Evolutionary conservation across 2,329 filamentous ascomycete species (phyloP).

Genomic region (Aspergillus tamarii): DNA sequence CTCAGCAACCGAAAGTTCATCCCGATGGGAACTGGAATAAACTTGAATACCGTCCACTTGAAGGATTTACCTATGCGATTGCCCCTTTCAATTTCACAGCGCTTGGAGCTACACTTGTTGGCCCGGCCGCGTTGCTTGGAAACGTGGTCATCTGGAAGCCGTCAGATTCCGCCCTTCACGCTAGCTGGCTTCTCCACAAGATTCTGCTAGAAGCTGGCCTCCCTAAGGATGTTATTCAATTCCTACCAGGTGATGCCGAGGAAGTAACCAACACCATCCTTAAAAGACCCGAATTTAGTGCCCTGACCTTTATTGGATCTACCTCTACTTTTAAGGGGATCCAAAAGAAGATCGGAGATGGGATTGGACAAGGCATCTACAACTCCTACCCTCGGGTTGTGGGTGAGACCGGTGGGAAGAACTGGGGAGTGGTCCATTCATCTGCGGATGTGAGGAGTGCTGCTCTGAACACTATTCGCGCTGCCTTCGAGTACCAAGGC

Average conservation of each 20-base stretch:
- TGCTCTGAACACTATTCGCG: conserved; percentile 77
- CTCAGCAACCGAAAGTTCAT: conserved; percentile 50
- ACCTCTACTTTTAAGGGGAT: conserved; percentile 86
- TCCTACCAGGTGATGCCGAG: conserved; percentile 83
- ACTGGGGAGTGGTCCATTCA: conserved; percentile 81
- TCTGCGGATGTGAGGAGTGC: conserved; percentile 77
- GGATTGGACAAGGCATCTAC: conserved; percentile 80
- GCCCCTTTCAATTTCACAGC: conserved; percentile 97
- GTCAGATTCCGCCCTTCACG: conserved; percentile 79
- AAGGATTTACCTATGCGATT: conserved; percentile 93
- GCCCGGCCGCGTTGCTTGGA: conserved; percentile 81
- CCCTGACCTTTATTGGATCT: conserved; percentile 90
- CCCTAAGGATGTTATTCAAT: conserved; percentile 86
- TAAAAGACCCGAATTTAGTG: conserved; percentile 76
- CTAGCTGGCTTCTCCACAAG: conserved; percentile 80
- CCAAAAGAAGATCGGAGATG: conserved; percentile 81
- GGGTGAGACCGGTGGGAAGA: conserved; percentile 90
- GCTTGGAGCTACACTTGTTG: conserved; percentile 85
- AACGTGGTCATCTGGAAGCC: conserved; percentile 97
- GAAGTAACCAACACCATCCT: conserved; percentile 78
- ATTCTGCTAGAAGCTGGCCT: conserved; percentile 86
- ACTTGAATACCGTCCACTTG: conserved; percentile 85
- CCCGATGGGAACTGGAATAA: conserved; percentile 57
- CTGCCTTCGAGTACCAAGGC: conserved; percentile 86
- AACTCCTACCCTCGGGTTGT: conserved; percentile 83